Evolutionary conservation across 2,329 filamentous ascomycete genomes (phyloP).

Genomic region (Penicillium oxalicum): DNA sequence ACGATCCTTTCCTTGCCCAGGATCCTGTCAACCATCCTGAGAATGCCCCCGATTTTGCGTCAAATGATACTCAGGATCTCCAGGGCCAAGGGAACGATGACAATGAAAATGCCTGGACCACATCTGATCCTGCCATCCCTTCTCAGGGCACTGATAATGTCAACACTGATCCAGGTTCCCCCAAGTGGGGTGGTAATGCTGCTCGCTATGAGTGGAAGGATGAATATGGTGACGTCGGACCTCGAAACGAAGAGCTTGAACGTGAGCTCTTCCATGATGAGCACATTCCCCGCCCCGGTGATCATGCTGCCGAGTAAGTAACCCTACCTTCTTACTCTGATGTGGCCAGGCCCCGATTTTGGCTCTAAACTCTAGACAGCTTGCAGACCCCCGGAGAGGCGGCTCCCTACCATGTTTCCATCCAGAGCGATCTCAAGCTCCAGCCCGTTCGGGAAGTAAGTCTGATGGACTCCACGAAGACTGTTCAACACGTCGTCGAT

Average conservation of each 20-base stretch:
- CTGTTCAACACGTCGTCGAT: too few species aligned
- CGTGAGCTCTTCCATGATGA: constrained; percentile 62
- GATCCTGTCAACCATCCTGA: too few species aligned
- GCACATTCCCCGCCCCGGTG: constrained; percentile 49
- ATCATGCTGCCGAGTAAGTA: constrained; percentile 59
- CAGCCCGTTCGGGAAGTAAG: constrained; percentile 9
- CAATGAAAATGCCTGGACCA: too few species aligned
- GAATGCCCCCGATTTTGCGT: too few species aligned
- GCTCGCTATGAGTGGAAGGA: constrained; percentile 76
- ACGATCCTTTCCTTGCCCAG: too few species aligned
- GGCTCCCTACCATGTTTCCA: neutral
- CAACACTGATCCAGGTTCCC: too few species aligned
- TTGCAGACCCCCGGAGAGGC: constrained; percentile 5
- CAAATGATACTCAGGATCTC: too few species aligned
- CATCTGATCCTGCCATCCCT: too few species aligned
- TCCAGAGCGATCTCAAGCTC: constrained; percentile 11
- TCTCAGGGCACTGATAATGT: too few species aligned
- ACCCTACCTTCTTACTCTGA: neutral
- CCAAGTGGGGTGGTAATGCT: constrained; percentile 52
- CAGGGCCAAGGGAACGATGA: too few species aligned
- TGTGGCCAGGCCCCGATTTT: too few species aligned
- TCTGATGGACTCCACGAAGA: neutral
- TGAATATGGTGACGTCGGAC: constrained; percentile 80
- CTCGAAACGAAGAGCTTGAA: constrained; percentile 65
- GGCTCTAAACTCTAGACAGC: constrained; percentile 2